phyloP scores from a whole-genome alignment of 345 rosid genomes.

The Populus nigra region DNA sequence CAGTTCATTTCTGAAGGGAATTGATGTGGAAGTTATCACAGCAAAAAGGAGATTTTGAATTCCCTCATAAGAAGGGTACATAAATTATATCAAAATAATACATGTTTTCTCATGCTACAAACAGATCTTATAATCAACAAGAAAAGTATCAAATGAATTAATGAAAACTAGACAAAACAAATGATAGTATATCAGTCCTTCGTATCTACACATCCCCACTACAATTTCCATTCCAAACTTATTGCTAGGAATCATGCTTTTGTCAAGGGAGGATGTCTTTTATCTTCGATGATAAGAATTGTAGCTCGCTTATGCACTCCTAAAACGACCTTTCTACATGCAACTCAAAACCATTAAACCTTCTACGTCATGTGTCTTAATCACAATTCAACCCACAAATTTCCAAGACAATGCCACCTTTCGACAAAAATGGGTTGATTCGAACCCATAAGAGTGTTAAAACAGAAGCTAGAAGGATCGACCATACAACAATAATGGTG shows the following conservation, averaged over 20 bases:
- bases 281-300: not conserved
- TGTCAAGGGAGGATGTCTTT: not conserved
- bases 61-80: not conserved
- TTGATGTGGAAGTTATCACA: not conserved
- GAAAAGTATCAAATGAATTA: slow-evolving; percentile 5
- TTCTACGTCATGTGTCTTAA: not conserved
- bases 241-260: not conserved
- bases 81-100: not conserved
- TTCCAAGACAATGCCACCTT: slow-evolving; percentile 48
- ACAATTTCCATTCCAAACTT: not conserved
- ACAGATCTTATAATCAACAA: not conserved
- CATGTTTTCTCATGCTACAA: not conserved
- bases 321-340: not conserved
- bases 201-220: slow-evolving; percentile 3
- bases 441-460: slow-evolving; percentile 64
- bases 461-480: slow-evolving; percentile 60
- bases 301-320: not conserved
- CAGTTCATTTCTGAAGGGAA: not conserved
- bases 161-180: not conserved
- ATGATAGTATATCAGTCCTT: not conserved
- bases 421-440: slow-evolving; percentile 49
- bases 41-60: not conserved
- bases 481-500: slow-evolving; percentile 61
- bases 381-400: slow-evolving; percentile 54
- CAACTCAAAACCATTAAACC: not conserved